These are phyloP conservation scores for Loxodes magnus DNA, from an alignment of 73 alveolate genomes.

Conservation along the genomic window DNA sequence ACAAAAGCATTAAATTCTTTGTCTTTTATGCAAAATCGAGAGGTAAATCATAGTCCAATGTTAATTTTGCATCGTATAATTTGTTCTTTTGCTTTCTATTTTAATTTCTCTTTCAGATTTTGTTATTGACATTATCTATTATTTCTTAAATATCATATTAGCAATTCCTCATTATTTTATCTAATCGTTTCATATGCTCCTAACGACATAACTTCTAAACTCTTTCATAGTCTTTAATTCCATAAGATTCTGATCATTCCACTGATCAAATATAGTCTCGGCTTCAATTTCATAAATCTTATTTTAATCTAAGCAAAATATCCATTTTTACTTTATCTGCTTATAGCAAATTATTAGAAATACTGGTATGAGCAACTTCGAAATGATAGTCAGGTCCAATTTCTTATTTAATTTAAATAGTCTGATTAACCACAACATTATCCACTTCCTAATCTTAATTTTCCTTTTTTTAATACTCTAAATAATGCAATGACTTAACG, in stretches of 20 bases:
- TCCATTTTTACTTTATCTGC: no score
- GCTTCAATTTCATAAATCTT: slow-evolving; percentile 16
- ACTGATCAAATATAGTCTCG: slow-evolving; percentile 17
- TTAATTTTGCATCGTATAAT: slow-evolving; percentile 19
- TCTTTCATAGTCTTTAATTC: slow-evolving; percentile 16
- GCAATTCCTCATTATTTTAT: slow-evolving; percentile 40
- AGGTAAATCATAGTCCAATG: slow-evolving; percentile 27
- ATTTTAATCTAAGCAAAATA: slow-evolving; percentile 14
- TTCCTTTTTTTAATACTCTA: no score
- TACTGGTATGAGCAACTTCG: no score
- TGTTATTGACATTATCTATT: slow-evolving; percentile 19
- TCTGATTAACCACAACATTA: no score
- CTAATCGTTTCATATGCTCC: slow-evolving; percentile 29
- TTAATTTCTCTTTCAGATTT: slow-evolving; percentile 20
- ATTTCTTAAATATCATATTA: slow-evolving; percentile 32
- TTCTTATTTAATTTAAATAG: no score
- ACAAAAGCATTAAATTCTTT: slow-evolving; percentile 15
- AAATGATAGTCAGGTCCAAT: no score
- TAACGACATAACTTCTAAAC: slow-evolving; percentile 13
- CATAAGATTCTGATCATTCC: background rate
- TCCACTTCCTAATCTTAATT: no score
- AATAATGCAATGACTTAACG: no score
- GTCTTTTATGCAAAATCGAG: slow-evolving; percentile 15
- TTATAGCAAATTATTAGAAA: no score
- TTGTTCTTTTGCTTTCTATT: slow-evolving; percentile 27